phyloP scores from a whole-genome alignment of 495 filamentous ascomycete species.

The Darksidea phi region DNA sequence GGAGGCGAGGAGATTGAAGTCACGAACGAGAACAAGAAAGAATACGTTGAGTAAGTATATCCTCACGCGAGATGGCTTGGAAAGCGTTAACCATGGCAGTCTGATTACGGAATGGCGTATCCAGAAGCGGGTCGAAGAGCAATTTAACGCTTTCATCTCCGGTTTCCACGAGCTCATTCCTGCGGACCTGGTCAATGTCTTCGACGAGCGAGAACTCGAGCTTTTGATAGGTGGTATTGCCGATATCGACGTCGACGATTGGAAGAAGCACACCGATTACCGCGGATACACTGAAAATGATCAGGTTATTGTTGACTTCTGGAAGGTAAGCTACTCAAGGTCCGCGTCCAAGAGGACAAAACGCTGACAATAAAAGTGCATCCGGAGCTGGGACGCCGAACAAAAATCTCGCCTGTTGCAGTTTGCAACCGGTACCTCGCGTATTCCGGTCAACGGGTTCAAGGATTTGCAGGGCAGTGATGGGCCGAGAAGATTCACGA shows the following conservation, averaged over 20 bases:
- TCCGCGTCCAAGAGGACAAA: neutral
- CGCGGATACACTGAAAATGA: slow-evolving; percentile 97
- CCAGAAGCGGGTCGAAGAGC: slow-evolving; percentile 93
- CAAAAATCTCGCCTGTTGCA: slow-evolving; percentile 95
- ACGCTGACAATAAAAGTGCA: slow-evolving; percentile 49
- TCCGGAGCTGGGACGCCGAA: slow-evolving; percentile 95
- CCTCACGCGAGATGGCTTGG: neutral
- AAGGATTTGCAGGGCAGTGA: slow-evolving; percentile 98
- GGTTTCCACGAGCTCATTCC: slow-evolving; percentile 98
- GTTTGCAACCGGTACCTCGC: slow-evolving; percentile 94
- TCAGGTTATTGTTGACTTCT: slow-evolving; percentile 97
- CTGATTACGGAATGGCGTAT: slow-evolving; percentile 99
- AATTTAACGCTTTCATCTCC: slow-evolving; percentile 96
- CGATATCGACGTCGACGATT: slow-evolving; percentile 98
- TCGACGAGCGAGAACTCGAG: slow-evolving; percentile 96
- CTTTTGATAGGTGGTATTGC: slow-evolving; percentile 97
- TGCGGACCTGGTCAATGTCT: slow-evolving; percentile 94
- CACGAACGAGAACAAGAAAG: slow-evolving; percentile 66
- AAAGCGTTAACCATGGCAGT: slow-evolving; percentile 44
- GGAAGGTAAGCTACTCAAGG: slow-evolving; percentile 67
- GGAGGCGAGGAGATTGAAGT: slow-evolving; percentile 88
- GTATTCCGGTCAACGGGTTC: slow-evolving; percentile 99
- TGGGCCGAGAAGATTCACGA: slow-evolving; percentile 91
- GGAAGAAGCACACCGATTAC: slow-evolving; percentile 99
- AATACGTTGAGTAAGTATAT: slow-evolving; percentile 58